Base-by-base conservation (phyloP, 106 monocot genomes). In the Allium sativum region DNA sequence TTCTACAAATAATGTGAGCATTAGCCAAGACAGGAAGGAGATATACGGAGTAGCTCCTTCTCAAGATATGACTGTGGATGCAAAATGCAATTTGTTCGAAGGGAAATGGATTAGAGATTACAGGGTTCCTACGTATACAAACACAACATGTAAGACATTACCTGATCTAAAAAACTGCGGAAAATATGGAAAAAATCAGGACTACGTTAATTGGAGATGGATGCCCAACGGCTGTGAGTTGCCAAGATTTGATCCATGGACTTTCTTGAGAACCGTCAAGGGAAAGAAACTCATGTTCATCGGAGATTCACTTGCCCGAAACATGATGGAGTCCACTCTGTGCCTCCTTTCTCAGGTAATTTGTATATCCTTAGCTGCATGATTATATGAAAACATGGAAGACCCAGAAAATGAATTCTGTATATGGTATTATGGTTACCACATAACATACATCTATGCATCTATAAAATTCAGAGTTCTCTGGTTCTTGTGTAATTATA, bases 181-280 rank as follows among this genome's bases (percentile, higher is more conserved):
- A 43, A 74, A 74, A 3, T 74, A 82, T 68, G 82, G 82, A 9
- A 82, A 76, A 50, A 74, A 82, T 48, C 74, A 48, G 51, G 77
- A 59, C 21, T 82, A 74, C 20, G 77, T 76, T 54, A 77, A 82
- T 52, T 82, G 82, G 82, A 77, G 82, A 64, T 82, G 82, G 82
- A 82, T 74, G 31, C 82, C 82, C 13, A 70, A 82, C 52, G 65
- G 66, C 9, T 82, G 82, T 65, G 67, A 64, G 17, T 62, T 82
- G 19, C 82, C 82, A 1, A 62, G 73, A 40, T 77, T 82, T 67
- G 71, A 77, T 64, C 53, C 65, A 31, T 70, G 70, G 48, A 70
- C 71, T 45, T 82, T 82, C 42, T 56, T 82, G 21, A 67, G 73
- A 47, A 18, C 77, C 8, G 76, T 82, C 74, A 65, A 54, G 51